Evolutionary conservation across 2,329 filamentous ascomycete species (phyloP), one percentile per base, ranked within the genome.

Genomic region (Aspergillus candidus): DNA sequence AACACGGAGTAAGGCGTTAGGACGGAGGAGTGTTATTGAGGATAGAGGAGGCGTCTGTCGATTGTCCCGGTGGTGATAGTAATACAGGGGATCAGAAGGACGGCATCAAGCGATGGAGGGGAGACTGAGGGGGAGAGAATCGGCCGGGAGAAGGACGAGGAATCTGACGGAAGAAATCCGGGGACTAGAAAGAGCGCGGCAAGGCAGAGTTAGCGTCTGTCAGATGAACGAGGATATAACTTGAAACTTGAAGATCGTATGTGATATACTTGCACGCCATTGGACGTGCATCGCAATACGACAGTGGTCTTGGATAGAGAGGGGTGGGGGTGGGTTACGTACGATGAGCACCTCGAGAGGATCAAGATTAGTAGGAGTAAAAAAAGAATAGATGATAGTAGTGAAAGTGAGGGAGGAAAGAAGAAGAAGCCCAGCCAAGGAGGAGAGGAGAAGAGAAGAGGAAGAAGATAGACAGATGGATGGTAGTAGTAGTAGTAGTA

Each of bases 1-100:
- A 39, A 14, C 42, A 48, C 35, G 29, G 15, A 32, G 2, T 32
- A 30, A 38, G 27, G 38, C 35, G 35, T 35, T 46, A 46, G 35
- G 39, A 17, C 17, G 31, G 22, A 8, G 22, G 7, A 3, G 6
- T 2, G 22, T 31, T 15, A n/a, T n/a, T 18, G 15, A 12, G 17
- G 13, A 40, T 15, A 7, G 6, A 10, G 22, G 6, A 10, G 22
- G 22, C 22, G 22, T 27, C 22, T 10, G 7, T 27, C 22, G 22
- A 27, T 27, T 27, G 22, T 27, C 22, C 22, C 22, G 7, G 7
- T 27, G 22, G 22, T 13, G 18, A 27, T 35, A 35, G 22, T 32
- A 39, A 18, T 39, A 39, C 37, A 32, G 27, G 37, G 30, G 34
- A 35, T 17, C 27, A 38, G 36, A 39, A 27, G 22, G 22, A 27